phyloP scores from a whole-genome alignment of 495 filamentous ascomycete species.

The Podospora australis region DNA sequence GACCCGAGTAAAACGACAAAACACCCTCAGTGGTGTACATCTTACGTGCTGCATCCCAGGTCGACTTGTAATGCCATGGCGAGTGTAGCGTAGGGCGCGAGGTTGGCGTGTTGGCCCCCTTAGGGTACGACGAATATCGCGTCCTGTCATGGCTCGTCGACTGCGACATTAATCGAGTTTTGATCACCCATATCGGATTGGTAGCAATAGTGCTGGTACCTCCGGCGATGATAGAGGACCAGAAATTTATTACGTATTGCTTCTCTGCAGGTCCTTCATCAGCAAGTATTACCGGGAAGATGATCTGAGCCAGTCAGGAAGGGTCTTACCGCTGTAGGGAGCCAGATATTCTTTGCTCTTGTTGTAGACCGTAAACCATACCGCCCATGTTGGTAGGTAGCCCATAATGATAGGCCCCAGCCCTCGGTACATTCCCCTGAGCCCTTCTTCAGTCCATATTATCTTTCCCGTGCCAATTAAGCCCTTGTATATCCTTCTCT shows the following conservation, averaged over 20 bases:
- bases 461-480: constrained; percentile 76
- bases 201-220: constrained; percentile 89
- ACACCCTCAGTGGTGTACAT: constrained; percentile 92
- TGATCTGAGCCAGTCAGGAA: too few relatives aligned
- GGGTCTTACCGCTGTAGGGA: constrained; percentile 52
- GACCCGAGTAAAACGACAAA: constrained; percentile 88
- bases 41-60: constrained; percentile 82
- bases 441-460: constrained; percentile 82
- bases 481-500: constrained; percentile 66
- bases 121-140: constrained; percentile 36
- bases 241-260: constrained; percentile 46
- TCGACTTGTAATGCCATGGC: constrained; percentile 85
- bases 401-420: constrained; percentile 89
- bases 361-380: constrained; percentile 95
- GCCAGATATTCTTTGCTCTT: constrained; percentile 68
- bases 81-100: constrained; percentile 45
- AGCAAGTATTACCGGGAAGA: constrained; percentile 5
- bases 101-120: constrained; percentile 40
- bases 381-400: constrained; percentile 96
- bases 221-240: constrained; percentile 82
- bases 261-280: constrained; percentile 23
- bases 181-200: constrained; percentile 99
- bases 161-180: constrained; percentile 95
- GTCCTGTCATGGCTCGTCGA: constrained; percentile 34
- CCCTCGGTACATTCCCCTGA: constrained; percentile 88